Base-by-base conservation (phyloP, 768 basidiomycete species). In the Amanita rubescens region DNA sequence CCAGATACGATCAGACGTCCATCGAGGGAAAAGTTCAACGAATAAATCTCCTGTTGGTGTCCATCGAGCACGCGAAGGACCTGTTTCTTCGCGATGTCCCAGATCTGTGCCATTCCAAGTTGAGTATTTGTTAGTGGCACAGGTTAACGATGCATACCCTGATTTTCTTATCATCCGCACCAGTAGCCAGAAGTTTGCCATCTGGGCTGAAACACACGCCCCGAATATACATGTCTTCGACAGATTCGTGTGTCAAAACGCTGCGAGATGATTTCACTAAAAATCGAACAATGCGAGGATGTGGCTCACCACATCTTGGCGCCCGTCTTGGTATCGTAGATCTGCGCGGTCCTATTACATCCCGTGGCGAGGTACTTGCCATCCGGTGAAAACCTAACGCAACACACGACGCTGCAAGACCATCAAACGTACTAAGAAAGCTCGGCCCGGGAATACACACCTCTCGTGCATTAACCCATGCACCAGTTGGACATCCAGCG, bases 301-400 rank as follows among this genome's bases (percentile, higher is more conserved):
- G 55, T 22, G 9, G 62, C 83, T 53, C 59, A 93, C 94, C 87
- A 93, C 25, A 85, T 85, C 71, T 90, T 92, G 0, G 63, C 66
- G 6, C 94, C 94, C n/a, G n/a, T n/a, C n/a, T n/a, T n/a, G n/a
- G n/a, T n/a, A n/a, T n/a, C n/a, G n/a, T n/a, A n/a, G n/a, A n/a
- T n/a, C n/a, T n/a, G n/a, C n/a, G n/a, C n/a, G n/a, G n/a, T n/a
- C n/a, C n/a, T n/a, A n/a, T n/a, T n/a, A n/a, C n/a, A 98, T 11
- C 94, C 95, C 10, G 94, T 96, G 24, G 94, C 95, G 41, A 98
- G 78, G 61, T 76, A 90, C 66, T 89, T 91, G 15, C 95, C 95
- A 64, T 98, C 94, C 19, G 86, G 82, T 12, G 93, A 95, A 69
- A 98, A 96, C 52, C 87, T 81, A 8, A 97, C 94, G 65, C 94